These are phyloP conservation scores for Diaporthe ilicicola DNA, from an alignment of 2,329 filamentous ascomycete genomes.

Conservation along the genomic window DNA sequence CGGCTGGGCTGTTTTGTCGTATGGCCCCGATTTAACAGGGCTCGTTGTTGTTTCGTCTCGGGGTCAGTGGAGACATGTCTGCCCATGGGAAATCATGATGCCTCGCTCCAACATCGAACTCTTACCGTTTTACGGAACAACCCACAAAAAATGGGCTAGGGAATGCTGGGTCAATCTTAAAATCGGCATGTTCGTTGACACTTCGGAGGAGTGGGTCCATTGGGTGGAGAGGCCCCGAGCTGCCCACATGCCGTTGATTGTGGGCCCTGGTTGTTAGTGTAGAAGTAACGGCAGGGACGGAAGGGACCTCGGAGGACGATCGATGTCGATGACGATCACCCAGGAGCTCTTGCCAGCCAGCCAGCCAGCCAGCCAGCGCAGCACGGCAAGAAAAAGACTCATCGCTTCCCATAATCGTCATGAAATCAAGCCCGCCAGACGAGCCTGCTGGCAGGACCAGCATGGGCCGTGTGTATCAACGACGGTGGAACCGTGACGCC, in stretches of 20 bases:
- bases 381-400: neutral
- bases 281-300: conserved; percentile 15
- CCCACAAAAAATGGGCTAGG: conserved; percentile 5
- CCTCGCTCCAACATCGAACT: neutral
- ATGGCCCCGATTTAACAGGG: conserved; percentile 9
- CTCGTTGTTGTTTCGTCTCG: conserved; percentile 15
- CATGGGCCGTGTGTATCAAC: neutral
- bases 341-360: neutral
- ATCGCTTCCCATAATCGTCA: neutral
- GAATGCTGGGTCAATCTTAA: conserved; percentile 22
- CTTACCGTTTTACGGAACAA: conserved; percentile 1
- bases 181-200: conserved; percentile 20
- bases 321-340: conserved; percentile 11
- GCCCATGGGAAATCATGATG: neutral
- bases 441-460: neutral
- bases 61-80: neutral
- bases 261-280: conserved; percentile 17
- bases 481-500: conserved; percentile 10
- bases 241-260: conserved; percentile 10
- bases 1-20: conserved; percentile 6
- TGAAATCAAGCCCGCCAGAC: neutral
- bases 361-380: neutral
- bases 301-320: conserved; percentile 12
- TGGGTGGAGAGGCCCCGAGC: neutral
- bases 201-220: conserved; percentile 20